Evolutionary conservation across 345 rosid species (phyloP).

Genomic region (Boechera stricta): DNA sequence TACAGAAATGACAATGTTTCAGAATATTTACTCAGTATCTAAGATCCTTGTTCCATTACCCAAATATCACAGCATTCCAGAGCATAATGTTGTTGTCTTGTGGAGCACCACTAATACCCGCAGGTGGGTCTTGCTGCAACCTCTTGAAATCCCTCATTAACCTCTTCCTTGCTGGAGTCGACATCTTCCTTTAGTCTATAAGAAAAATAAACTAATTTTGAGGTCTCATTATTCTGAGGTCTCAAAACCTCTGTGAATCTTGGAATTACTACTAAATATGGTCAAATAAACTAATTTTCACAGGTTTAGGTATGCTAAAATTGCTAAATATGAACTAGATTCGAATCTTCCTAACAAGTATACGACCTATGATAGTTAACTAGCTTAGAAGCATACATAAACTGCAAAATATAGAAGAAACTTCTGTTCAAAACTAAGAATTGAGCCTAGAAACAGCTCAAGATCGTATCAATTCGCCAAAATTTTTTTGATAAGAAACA

Average conservation of each 20-base stretch:
- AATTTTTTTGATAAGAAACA: not conserved
- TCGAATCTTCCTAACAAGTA: constrained; percentile 1
- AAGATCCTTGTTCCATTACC: constrained; percentile 44
- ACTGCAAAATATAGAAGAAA: constrained; percentile 1
- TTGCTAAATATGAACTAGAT: constrained; percentile 14
- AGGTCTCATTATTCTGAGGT: constrained; percentile 9
- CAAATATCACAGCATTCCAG: constrained; percentile 73
- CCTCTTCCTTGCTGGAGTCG: constrained; percentile 73
- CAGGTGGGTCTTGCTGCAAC: constrained; percentile 75
- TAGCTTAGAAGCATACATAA: constrained; percentile 27
- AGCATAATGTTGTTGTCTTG: constrained; percentile 68
- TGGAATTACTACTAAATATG: not conserved
- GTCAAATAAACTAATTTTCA: not conserved
- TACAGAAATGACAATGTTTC: not conserved
- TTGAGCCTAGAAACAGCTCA: constrained; percentile 25
- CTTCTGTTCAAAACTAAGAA: not conserved
- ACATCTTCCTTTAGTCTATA: constrained; percentile 49
- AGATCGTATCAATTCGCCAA: constrained; percentile 27
- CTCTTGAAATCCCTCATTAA: constrained; percentile 74
- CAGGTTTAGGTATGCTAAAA: not conserved
- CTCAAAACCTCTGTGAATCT: not conserved
- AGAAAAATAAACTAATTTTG: not conserved
- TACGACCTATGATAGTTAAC: constrained; percentile 9
- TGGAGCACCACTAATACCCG: constrained; percentile 75
- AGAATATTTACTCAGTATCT: constrained; percentile 7